Evolutionary conservation across 176 grass and related monocot genomes (phyloP).

Genomic region (Phragmites australis): DNA sequence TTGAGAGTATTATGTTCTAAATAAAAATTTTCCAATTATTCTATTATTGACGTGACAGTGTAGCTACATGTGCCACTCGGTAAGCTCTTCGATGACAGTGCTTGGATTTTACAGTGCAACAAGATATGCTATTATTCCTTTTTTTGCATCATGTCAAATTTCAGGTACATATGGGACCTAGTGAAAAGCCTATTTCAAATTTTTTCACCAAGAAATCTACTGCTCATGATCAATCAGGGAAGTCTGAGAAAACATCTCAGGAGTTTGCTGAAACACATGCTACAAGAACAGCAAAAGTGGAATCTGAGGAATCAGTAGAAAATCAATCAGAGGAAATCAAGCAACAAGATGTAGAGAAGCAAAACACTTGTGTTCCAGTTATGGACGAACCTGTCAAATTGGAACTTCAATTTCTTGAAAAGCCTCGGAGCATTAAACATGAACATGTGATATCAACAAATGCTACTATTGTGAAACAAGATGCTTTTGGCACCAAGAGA

Average conservation of each 20-base stretch:
- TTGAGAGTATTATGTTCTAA: background rate
- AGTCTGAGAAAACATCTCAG: background rate
- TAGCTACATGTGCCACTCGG: background rate
- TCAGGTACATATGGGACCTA: conserved; percentile 59
- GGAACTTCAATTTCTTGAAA: conserved; percentile 22
- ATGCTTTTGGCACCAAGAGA: conserved; percentile 51
- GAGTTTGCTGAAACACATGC: conserved; percentile 25
- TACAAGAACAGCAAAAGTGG: conserved; percentile 29
- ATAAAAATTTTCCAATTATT: background rate
- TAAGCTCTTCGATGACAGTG: background rate
- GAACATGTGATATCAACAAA: background rate
- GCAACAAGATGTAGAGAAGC: conserved; percentile 14
- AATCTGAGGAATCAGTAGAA: conserved; percentile 32
- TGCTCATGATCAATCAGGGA: conserved; percentile 12
- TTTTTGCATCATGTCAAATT: conserved; percentile 21
- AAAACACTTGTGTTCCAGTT: background rate
- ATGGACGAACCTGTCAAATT: conserved; percentile 36
- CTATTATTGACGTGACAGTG: background rate
- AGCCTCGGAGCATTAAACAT: conserved; percentile 26
- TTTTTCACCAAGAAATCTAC: conserved; percentile 73
- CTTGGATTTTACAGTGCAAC: conserved; percentile 1
- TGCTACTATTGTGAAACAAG: background rate
- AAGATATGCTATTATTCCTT: background rate
- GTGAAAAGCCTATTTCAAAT: conserved; percentile 63
- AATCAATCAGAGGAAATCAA: conserved; percentile 20